These are phyloP conservation scores for Cladosporium cucumerinum DNA, from an alignment of 2,329 filamentous ascomycete species.

Conservation along the genomic window DNA sequence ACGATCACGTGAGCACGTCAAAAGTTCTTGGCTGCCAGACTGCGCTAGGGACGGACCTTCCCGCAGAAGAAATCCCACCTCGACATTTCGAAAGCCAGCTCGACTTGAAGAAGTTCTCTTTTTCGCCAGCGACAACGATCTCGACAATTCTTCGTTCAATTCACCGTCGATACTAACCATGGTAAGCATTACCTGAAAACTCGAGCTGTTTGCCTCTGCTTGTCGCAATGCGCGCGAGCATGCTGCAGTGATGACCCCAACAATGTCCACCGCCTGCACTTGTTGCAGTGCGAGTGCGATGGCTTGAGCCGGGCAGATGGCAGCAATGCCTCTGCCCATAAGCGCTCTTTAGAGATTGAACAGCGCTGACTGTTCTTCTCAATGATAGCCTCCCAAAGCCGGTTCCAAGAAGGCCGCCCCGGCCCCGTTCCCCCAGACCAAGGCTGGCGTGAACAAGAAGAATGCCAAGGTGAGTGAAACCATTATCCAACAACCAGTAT, in stretches of 20 bases:
- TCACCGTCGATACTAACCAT: constrained; percentile 19
- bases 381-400: constrained; percentile 98
- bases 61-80: not conserved
- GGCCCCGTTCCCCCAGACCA: constrained; percentile 92
- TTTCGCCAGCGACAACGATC: constrained; percentile 16
- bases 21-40: not conserved
- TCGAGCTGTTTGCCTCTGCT: constrained; percentile 24
- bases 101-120: constrained; percentile 10
- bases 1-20: not conserved
- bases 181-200: constrained; percentile 22
- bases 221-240: constrained; percentile 11
- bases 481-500: not conserved
- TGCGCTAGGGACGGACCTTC: not conserved
- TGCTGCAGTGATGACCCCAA: constrained; percentile 20
- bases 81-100: constrained; percentile 5
- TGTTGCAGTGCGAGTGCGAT: constrained; percentile 27
- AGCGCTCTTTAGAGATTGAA: constrained; percentile 80
- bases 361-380: constrained; percentile 99
- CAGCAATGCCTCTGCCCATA: constrained; percentile 55
- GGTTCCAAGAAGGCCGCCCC: constrained; percentile 87
- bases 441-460: constrained; percentile 87
- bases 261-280: constrained; percentile 18
- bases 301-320: constrained; percentile 54
- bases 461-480: constrained; percentile 76
- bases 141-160: constrained; percentile 16